Percentiles rank a stretch among this genome's conserved stretches.
Evolutionary conservation across 2,329 filamentous ascomycete species (phyloP).

Genomic region (Aureobasidium mangrovei): DNA sequence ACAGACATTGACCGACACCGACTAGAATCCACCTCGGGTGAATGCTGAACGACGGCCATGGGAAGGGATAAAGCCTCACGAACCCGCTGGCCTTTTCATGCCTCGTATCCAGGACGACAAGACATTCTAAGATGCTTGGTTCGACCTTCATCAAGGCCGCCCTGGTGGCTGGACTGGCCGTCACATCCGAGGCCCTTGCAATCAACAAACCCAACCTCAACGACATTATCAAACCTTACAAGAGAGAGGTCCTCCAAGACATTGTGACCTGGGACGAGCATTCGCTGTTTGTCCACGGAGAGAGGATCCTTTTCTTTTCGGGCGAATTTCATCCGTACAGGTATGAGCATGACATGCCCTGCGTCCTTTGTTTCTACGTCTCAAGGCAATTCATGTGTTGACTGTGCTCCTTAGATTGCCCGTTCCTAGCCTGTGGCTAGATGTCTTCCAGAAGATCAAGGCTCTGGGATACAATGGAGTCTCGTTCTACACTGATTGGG

Average conservation of each 20-base stretch:
- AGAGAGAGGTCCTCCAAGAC: slow-evolving; percentile 45
- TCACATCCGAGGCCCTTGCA: slow-evolving; percentile 31
- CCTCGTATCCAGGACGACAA: background rate
- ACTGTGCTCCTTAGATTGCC: slow-evolving; percentile 38
- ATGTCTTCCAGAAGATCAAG: slow-evolving; percentile 76
- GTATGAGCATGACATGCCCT: background rate
- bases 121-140: slow-evolving; percentile 20
- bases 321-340: slow-evolving; percentile 65
- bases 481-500: slow-evolving; percentile 75
- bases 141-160: slow-evolving; percentile 19
- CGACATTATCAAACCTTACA: slow-evolving; percentile 41
- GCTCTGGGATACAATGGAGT: slow-evolving; percentile 71
- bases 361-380: too few species aligned
- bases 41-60: slow-evolving; percentile 5
- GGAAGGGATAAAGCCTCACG: slow-evolving; percentile 1
- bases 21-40: slow-evolving; percentile 2
- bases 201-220: slow-evolving; percentile 41
- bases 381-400: too few species aligned
- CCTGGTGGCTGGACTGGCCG: slow-evolving; percentile 17
- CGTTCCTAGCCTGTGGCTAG: slow-evolving; percentile 55
- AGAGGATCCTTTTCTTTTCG: slow-evolving; percentile 62
- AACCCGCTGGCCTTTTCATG: background rate
- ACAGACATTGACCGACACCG: background rate
- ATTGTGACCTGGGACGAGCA: slow-evolving; percentile 61
- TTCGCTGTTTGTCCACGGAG: slow-evolving; percentile 60